phyloP scores from a whole-genome alignment of 225 moss, liverwort and hornwort species.

The Pseudisothecium myosuroides region DNA sequence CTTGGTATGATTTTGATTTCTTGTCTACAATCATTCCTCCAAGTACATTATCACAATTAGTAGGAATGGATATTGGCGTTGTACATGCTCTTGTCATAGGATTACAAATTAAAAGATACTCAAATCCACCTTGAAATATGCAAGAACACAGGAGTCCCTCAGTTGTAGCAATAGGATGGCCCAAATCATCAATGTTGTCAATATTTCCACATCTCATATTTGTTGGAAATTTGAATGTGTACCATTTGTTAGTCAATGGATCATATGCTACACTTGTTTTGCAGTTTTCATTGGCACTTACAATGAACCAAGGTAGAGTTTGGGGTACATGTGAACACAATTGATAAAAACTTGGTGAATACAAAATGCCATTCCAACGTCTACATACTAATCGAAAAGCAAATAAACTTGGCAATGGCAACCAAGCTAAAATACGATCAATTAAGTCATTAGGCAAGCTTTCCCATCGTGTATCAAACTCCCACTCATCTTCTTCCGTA shows the following conservation, averaged over 20 bases:
- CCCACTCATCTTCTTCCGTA: background rate
- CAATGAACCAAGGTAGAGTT: slow-evolving; percentile 1
- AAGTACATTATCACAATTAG: slow-evolving; percentile 10
- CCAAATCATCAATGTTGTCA: background rate
- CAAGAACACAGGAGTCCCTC: background rate
- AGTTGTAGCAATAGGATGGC: background rate
- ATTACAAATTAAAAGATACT: slow-evolving; percentile 29
- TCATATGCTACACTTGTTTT: background rate
- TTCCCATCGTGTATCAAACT: background rate
- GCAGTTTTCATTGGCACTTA: background rate
- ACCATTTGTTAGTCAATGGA: slow-evolving; percentile 13
- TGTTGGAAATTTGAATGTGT: background rate
- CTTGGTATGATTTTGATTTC: slow-evolving; percentile 10
- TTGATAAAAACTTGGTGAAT: slow-evolving; percentile 13
- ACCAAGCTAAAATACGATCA: background rate
- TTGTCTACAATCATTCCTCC: slow-evolving; percentile 29
- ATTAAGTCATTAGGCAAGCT: background rate
- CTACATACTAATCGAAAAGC: background rate
- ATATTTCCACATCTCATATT: background rate
- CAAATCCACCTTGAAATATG: slow-evolving; percentile 3
- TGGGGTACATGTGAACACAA: background rate
- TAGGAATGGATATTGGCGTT: background rate
- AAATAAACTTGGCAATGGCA: slow-evolving; percentile 11
- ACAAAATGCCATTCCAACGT: background rate
- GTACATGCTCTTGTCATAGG: slow-evolving; percentile 35